These are phyloP conservation scores for Neurospora terricola DNA, from an alignment of 495 filamentous ascomycete genomes.

Conservation along the genomic window DNA sequence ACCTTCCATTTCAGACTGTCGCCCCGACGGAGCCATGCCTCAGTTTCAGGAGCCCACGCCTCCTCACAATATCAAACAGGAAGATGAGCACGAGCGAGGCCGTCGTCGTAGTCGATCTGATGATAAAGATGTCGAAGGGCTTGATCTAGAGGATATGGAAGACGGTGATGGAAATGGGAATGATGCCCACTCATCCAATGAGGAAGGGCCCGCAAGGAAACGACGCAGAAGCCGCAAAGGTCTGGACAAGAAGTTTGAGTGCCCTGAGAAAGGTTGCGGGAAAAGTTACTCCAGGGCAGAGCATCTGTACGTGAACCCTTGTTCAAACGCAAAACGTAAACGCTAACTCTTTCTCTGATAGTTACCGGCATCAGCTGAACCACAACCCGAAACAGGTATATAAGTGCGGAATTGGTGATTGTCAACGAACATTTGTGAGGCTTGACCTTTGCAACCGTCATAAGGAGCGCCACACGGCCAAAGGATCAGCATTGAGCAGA, in stretches of 20 bases:
- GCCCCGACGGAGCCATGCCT: conserved; percentile 30
- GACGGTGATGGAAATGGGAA: conserved; percentile 28
- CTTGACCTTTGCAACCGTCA: conserved; percentile 92
- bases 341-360: conserved; percentile 19
- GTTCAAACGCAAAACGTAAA: not conserved
- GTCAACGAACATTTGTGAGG: conserved; percentile 81
- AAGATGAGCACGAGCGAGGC: conserved; percentile 36
- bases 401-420: conserved; percentile 87
- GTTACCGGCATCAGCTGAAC: conserved; percentile 87
- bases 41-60: conserved; percentile 31
- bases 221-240: conserved; percentile 78
- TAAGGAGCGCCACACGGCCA: conserved; percentile 89
- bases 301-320: conserved; percentile 56
- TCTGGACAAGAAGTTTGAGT: conserved; percentile 90
- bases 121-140: conserved; percentile 32
- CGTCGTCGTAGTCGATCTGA: conserved; percentile 37
- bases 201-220: conserved; percentile 52
- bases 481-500: conserved; percentile 86
- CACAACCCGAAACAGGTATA: conserved; percentile 96
- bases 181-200: conserved; percentile 41
- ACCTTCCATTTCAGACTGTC: conserved; percentile 22
- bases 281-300: conserved; percentile 96
- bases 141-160: conserved; percentile 29
- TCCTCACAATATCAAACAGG: conserved; percentile 31
- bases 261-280: conserved; percentile 77